phyloP scores from a whole-genome alignment of 371 early-diverging fungal genomes.

The Entomophthora muscae region DNA sequence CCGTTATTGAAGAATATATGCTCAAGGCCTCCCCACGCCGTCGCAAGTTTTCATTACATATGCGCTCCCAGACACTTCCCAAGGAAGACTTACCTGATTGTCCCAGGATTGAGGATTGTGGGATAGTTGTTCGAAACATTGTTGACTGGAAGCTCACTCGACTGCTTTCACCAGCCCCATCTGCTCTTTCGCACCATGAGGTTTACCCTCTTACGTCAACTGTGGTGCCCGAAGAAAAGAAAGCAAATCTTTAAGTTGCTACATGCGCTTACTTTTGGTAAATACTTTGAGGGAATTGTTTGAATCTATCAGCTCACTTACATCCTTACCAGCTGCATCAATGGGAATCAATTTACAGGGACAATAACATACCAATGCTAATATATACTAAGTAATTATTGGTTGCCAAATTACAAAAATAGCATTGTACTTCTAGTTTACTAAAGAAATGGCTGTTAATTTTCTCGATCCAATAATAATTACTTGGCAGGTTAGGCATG shows the following conservation, averaged over 20 bases:
- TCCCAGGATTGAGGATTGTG: not conserved
- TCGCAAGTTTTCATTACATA: constrained; percentile 2
- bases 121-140: not conserved
- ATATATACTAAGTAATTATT: too few relatives aligned
- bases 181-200: not conserved
- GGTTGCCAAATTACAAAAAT: too few relatives aligned
- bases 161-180: not conserved
- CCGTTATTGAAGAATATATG: not conserved
- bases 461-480: too few relatives aligned
- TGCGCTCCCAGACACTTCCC: constrained; percentile 4
- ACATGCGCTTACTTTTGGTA: too few relatives aligned
- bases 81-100: not conserved
- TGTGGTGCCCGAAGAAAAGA: not conserved
- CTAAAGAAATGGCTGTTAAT: too few relatives aligned
- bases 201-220: not conserved
- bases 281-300: too few relatives aligned
- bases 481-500: too few relatives aligned
- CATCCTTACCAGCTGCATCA: too few relatives aligned
- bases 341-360: too few relatives aligned
- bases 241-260: not conserved
- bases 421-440: too few relatives aligned
- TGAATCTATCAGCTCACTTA: too few relatives aligned
- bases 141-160: not conserved
- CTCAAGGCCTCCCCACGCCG: not conserved
- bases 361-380: too few relatives aligned